These are phyloP conservation scores for Lyophyllum semitale DNA, from an alignment of 768 basidiomycete species.

Conservation along the genomic window DNA sequence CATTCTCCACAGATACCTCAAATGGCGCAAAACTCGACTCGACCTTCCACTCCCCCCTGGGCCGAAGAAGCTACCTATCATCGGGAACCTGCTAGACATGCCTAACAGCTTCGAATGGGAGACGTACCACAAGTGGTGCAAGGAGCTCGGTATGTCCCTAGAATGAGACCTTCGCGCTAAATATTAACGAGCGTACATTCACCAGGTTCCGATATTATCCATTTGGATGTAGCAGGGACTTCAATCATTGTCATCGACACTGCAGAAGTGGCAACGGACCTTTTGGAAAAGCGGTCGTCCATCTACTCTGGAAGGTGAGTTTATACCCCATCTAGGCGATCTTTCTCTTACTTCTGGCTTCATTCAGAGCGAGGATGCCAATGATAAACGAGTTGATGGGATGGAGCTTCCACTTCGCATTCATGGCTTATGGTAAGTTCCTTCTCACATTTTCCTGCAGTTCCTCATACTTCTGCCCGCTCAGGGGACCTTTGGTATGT, in stretches of 20 bases:
- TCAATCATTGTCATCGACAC: constrained; percentile 24
- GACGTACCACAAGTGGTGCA: constrained; percentile 42
- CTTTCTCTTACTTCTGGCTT: neutral
- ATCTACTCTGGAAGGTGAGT: constrained; percentile 23
- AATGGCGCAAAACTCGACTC: neutral
- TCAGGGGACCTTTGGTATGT: constrained; percentile 12
- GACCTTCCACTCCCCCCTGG: constrained; percentile 40
- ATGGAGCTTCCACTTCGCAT: constrained; percentile 18
- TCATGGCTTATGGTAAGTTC: constrained; percentile 17
- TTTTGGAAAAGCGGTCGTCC: constrained; percentile 22
- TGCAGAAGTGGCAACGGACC: constrained; percentile 20
- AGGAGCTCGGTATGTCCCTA: constrained; percentile 30
- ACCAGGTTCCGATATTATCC: constrained; percentile 25
- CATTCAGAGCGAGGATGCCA: constrained; percentile 27
- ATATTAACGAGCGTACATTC: neutral
- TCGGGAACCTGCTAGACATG: constrained; percentile 42
- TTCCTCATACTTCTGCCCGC: neutral
- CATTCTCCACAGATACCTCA: constrained; percentile 22
- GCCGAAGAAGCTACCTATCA: constrained; percentile 37
- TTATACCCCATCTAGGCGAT: constrained; percentile 3
- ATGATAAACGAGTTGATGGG: constrained; percentile 27
- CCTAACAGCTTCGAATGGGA: constrained; percentile 36
- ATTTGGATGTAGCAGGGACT: constrained; percentile 20
- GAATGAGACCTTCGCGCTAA: constrained; percentile 5
- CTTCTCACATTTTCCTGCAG: neutral